Base-by-base conservation (phyloP, 306 rosid genomes). In the Echinosophora koreensis region DNA sequence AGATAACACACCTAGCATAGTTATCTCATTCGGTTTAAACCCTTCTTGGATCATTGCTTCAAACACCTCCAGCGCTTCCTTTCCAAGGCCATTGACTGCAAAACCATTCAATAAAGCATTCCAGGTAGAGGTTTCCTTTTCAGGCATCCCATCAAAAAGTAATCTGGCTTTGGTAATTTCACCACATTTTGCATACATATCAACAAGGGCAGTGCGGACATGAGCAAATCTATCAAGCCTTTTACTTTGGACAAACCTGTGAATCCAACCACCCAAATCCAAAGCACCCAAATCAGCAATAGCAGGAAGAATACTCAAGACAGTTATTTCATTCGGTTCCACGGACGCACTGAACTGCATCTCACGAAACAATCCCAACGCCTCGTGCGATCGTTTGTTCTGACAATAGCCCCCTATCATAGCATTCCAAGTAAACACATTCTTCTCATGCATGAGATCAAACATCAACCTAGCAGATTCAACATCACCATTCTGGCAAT, bases 111-210 rank as follows among this genome's bases (percentile, higher is more conserved):
- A 90, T 82, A 90, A 52, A 46, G 97, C 96, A 89, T 92, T 92
- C 96, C 93, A 92, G 5, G 89, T 77, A 83, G 88, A 77, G 0
- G 80, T 83, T 83, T 77, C 91, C 46, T 78, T 90, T 69, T 79
- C 77, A 61, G 77, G 67, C 77, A 81, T 88, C 76, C 50, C 79
- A 32, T 83, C 81, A 37, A 90, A 92, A 49, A 87, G 63, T 47
- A 22, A 71, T 74, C 71, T 87, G 3, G 92, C 94, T 78, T 64
- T 83, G 13, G 5, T 50, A 27, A 82, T 80, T 68, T 90, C 93
- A 10, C 97, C 92, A 80, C 90, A 88, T 84, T 92, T 92, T 46
- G 93, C 92, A 70, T 88, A 88, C 93, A 90, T 88, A 77, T 90
- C 89, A 41, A 88, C 41, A 28, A 90, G 85, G 0, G 91, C 88